phyloP scores from a whole-genome alignment of 2,329 filamentous ascomycete genomes.

The Fusarium cicatricum region DNA sequence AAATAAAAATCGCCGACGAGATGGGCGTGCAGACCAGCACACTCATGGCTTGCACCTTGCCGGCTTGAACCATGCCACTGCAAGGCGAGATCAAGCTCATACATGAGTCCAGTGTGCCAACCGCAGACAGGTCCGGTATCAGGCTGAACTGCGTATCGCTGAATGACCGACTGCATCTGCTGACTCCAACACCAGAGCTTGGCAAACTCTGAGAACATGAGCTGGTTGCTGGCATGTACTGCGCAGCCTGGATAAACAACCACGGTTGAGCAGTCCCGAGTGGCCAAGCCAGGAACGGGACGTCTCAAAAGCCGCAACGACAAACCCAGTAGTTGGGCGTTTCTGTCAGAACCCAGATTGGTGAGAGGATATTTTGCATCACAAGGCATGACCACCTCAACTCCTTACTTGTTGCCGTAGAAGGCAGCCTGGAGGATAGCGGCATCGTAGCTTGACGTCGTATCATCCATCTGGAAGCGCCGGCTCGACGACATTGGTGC shows the following conservation, averaged over 20 bases:
- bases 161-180: conserved; percentile 6
- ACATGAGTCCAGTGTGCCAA: conserved; percentile 12
- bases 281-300: conserved; percentile 24
- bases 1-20: conserved; percentile 13
- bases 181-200: conserved; percentile 2
- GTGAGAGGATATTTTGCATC: not conserved
- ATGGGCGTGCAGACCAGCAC: conserved; percentile 17
- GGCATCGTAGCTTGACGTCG: conserved; percentile 48
- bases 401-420: conserved; percentile 39
- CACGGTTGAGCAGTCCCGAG: conserved; percentile 1
- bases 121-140: conserved; percentile 6
- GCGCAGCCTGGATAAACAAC: not conserved
- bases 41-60: not conserved
- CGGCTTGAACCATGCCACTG: conserved; percentile 1
- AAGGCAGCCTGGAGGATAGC: conserved; percentile 48
- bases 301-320: not conserved
- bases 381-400: not conserved
- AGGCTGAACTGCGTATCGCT: conserved; percentile 5
- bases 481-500: conserved; percentile 24
- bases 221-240: not conserved
- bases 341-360: not conserved
- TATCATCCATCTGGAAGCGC: conserved; percentile 45
- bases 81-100: conserved; percentile 20
- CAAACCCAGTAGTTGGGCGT: conserved; percentile 2
- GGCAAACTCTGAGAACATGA: conserved; percentile 2